These are phyloP conservation scores for Eucalyptus dawsonii DNA, from an alignment of 345 rosid species.

Conservation along the genomic window DNA sequence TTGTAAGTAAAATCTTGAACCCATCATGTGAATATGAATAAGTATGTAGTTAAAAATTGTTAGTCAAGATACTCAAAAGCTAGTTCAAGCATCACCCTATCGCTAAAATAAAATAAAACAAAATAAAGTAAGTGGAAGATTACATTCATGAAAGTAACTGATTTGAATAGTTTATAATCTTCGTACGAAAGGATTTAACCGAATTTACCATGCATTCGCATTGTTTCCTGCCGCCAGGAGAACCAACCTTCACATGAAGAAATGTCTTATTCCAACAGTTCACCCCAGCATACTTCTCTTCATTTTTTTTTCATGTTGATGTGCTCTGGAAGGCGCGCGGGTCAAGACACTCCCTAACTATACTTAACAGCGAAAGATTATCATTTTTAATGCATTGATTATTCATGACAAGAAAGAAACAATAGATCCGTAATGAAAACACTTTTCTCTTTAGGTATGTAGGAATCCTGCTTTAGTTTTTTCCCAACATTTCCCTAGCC, in stretches of 20 bases:
- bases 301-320: background rate
- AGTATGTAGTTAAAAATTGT: no score
- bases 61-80: background rate
- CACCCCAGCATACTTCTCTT: background rate
- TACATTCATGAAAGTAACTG: background rate
- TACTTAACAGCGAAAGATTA: background rate
- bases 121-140: background rate
- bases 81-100: background rate
- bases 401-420: background rate
- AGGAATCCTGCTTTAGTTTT: no score
- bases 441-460: background rate
- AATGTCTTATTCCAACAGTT: background rate
- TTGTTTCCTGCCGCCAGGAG: background rate
- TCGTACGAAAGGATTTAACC: background rate
- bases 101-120: background rate
- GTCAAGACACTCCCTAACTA: background rate
- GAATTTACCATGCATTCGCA: background rate
- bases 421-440: background rate
- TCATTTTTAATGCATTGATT: background rate
- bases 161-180: background rate
- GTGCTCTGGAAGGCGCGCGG: background rate
- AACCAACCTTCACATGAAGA: background rate
- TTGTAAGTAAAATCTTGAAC: background rate
- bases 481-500: no score
- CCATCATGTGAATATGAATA: background rate